Evolutionary conservation across 345 rosid species (phyloP).

Genomic region (Arabis alpina): DNA sequence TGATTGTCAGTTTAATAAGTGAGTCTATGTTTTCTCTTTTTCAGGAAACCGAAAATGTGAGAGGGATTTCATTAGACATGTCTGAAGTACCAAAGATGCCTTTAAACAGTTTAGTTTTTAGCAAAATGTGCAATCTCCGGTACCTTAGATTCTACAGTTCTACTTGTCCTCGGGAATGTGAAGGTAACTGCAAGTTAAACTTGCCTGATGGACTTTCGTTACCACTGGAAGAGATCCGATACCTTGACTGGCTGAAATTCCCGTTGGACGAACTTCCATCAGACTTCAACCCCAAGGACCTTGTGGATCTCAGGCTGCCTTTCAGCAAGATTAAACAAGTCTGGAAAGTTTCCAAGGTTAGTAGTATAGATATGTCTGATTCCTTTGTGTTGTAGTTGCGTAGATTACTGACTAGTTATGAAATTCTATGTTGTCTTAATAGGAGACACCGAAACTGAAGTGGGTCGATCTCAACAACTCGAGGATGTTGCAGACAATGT

Average conservation of each 20-base stretch:
- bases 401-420: constrained; percentile 1
- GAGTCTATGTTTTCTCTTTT: background rate
- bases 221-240: constrained; percentile 24
- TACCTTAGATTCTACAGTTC: constrained; percentile 31
- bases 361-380: background rate
- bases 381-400: background rate
- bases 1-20: background rate
- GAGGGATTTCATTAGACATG: constrained; percentile 38
- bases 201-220: constrained; percentile 14
- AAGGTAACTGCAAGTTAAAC: background rate
- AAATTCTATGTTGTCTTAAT: constrained; percentile 1
- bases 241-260: constrained; percentile 31
- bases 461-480: constrained; percentile 32
- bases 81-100: constrained; percentile 11
- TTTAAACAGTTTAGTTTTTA: constrained; percentile 11
- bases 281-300: background rate
- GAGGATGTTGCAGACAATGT: constrained; percentile 19
- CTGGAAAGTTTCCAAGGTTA: constrained; percentile 32
- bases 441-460: constrained; percentile 39
- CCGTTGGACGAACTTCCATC: constrained; percentile 33
- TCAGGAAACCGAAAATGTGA: constrained; percentile 34
- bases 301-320: constrained; percentile 26
- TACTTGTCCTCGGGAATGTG: constrained; percentile 18
- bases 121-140: constrained; percentile 38
- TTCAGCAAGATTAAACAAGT: constrained; percentile 31